phyloP scores from a whole-genome alignment of 1,284 basidiomycete species.

The Papiliotrema nemorosa region DNA sequence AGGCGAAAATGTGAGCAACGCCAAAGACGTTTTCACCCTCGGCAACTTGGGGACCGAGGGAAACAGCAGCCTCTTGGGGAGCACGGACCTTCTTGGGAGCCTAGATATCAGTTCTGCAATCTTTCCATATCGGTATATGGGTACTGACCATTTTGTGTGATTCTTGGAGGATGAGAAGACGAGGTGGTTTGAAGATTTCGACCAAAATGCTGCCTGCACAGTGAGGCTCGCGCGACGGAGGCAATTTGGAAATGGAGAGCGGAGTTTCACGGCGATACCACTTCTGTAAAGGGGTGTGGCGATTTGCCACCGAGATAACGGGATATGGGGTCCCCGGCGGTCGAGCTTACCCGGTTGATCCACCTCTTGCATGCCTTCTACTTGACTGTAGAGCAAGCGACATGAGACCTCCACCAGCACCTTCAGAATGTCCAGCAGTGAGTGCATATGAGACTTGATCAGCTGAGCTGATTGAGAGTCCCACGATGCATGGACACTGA shows the following conservation, averaged over 20 bases:
- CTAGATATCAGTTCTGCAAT: conserved; percentile 10
- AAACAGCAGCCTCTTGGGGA: conserved; percentile 75
- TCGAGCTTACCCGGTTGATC: too few species aligned
- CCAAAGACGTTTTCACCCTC: conserved; percentile 95
- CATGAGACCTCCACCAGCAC: conserved; percentile 2
- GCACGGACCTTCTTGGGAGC: conserved; percentile 52
- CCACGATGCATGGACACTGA: conserved; percentile 69
- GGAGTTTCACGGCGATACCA: conserved; percentile 9
- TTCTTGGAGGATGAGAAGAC: conserved; percentile 1
- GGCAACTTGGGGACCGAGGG: conserved; percentile 87
- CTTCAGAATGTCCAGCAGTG: conserved; percentile 10
- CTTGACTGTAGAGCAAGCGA: not conserved
- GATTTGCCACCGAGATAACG: too few species aligned
- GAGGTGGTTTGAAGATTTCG: not conserved
- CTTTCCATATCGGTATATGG: not conserved
- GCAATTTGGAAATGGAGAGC: conserved; percentile 2
- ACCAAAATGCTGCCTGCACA: not conserved
- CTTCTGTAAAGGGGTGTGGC: too few species aligned
- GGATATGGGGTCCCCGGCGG: too few species aligned
- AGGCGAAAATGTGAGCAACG: conserved; percentile 94
- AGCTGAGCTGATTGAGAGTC: conserved; percentile 5
- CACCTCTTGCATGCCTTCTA: too few species aligned
- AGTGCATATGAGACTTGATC: not conserved
- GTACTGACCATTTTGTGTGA: conserved; percentile 19
- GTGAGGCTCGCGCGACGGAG: not conserved